A percentile compares a stretch with the other conserved stretches of the same genome.
Evolutionary conservation across 1,284 basidiomycete genomes (phyloP).

Genomic region (Marasmius fiardii): DNA sequence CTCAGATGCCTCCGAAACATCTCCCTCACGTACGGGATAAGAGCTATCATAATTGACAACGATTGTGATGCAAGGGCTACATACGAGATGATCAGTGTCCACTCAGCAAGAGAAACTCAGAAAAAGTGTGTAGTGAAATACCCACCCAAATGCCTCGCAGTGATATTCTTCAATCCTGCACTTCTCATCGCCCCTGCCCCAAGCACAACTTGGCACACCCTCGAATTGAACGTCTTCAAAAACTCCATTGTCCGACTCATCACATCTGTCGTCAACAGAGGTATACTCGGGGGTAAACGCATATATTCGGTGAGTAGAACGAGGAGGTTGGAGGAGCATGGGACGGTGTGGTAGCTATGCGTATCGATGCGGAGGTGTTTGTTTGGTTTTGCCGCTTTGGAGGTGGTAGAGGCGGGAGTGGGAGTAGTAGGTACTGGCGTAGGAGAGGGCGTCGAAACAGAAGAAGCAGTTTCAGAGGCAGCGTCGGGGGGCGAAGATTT

Average conservation of each 20-base stretch:
- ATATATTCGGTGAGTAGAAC: constrained; percentile 84
- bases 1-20: constrained; percentile 90
- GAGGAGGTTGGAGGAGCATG: constrained; percentile 81
- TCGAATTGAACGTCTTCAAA: constrained; percentile 95
- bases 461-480: not conserved
- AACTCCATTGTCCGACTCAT: constrained; percentile 96
- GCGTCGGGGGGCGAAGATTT: constrained; percentile 27
- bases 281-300: constrained; percentile 83
- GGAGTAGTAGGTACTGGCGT: constrained; percentile 12
- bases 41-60: constrained; percentile 90
- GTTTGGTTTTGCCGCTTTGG: constrained; percentile 29
- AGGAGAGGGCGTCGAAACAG: constrained; percentile 19
- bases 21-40: constrained; percentile 95
- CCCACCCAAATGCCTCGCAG: constrained; percentile 92
- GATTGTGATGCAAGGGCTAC: constrained; percentile 93
- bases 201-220: constrained; percentile 97
- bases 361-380: constrained; percentile 87
- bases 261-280: constrained; percentile 88
- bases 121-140: too few relatives aligned
- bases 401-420: constrained; percentile 18
- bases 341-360: constrained; percentile 79
- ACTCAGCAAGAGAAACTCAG: constrained; percentile 7
- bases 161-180: constrained; percentile 97
- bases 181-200: constrained; percentile 98
- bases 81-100: constrained; percentile 4